These are phyloP conservation scores for Aspergillus flavus DNA, from an alignment of 2,329 filamentous ascomycete species.

Conservation along the genomic window DNA sequence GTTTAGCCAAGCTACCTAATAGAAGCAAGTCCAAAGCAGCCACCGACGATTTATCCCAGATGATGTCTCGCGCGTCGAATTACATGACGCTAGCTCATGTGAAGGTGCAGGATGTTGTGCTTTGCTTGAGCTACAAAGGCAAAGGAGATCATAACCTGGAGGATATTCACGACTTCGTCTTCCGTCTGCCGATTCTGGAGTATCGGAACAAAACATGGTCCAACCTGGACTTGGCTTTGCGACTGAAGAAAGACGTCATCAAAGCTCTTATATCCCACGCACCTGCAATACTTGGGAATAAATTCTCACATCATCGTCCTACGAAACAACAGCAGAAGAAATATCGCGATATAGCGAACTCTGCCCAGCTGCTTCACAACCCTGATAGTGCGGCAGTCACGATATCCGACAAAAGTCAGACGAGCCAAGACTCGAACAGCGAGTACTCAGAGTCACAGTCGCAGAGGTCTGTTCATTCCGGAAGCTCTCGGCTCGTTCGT, in stretches of 20 bases:
- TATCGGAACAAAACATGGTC: slow-evolving; percentile 99
- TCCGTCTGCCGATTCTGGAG: slow-evolving; percentile 89
- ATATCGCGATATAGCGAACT: slow-evolving; percentile 81
- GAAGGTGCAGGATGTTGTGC: slow-evolving; percentile 89
- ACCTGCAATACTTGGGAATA: slow-evolving; percentile 95
- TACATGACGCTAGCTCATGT: slow-evolving; percentile 98
- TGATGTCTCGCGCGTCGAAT: slow-evolving; percentile 92
- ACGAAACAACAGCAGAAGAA: slow-evolving; percentile 76
- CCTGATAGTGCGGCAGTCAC: slow-evolving; percentile 32
- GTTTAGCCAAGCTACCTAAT: slow-evolving; percentile 45
- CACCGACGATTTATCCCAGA: slow-evolving; percentile 90
- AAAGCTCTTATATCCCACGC: slow-evolving; percentile 93
- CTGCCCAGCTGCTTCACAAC: slow-evolving; percentile 64
- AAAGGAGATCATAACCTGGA: slow-evolving; percentile 93
- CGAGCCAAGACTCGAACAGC: slow-evolving; percentile 42
- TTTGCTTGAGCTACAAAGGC: slow-evolving; percentile 95
- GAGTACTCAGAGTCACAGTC: slow-evolving; percentile 41
- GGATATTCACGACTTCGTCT: slow-evolving; percentile 97
- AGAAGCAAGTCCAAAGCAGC: slow-evolving; percentile 63
- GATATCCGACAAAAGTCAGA: slow-evolving; percentile 36
- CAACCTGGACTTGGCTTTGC: slow-evolving; percentile 88
- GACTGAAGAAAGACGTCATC: slow-evolving; percentile 92
- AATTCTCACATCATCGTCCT: slow-evolving; percentile 86
- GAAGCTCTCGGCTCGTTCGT: slow-evolving; percentile 38
- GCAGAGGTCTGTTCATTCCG: slow-evolving; percentile 39